Percentiles rank a stretch among this genome's conserved stretches.
These are phyloP conservation scores for Pharnaceum exiguum DNA, from an alignment of 148 eudicot species.

Conservation along the genomic window DNA sequence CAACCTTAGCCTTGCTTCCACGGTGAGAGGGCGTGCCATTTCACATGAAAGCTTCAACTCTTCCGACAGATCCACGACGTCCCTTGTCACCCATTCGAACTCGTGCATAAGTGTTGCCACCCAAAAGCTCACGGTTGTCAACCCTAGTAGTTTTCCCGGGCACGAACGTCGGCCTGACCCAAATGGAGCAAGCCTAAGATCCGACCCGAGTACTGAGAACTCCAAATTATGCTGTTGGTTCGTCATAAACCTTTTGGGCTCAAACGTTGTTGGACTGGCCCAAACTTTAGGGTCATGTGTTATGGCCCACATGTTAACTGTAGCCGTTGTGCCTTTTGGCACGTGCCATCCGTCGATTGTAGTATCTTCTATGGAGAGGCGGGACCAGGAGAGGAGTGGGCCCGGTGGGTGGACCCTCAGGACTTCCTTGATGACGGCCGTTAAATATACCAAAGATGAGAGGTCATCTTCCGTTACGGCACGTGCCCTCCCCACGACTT, in stretches of 20 bases:
- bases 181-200: slow-evolving; percentile 59
- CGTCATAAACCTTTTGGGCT: slow-evolving; percentile 49
- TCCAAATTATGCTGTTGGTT: slow-evolving; percentile 5
- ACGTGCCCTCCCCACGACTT: slow-evolving; percentile 37
- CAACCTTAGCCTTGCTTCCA: slow-evolving; percentile 24
- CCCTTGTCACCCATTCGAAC: slow-evolving; percentile 31
- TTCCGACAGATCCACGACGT: slow-evolving; percentile 50
- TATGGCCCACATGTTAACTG: slow-evolving; percentile 87
- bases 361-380: slow-evolving; percentile 45
- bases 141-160: slow-evolving; percentile 54
- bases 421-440: slow-evolving; percentile 70
- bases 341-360: slow-evolving; percentile 40
- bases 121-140: slow-evolving; percentile 60
- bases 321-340: slow-evolving; percentile 70
- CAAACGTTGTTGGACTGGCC: slow-evolving; percentile 40
- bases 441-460: slow-evolving; percentile 37
- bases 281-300: slow-evolving; percentile 49
- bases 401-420: slow-evolving; percentile 78
- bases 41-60: slow-evolving; percentile 54
- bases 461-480: slow-evolving; percentile 41
- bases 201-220: slow-evolving; percentile 55
- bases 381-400: slow-evolving; percentile 79
- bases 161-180: slow-evolving; percentile 68
- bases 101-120: slow-evolving; percentile 45
- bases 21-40: slow-evolving; percentile 59